These are phyloP conservation scores for Diophrys sp. DNA, from an alignment of 73 alveolate species.

Conservation along the genomic window DNA sequence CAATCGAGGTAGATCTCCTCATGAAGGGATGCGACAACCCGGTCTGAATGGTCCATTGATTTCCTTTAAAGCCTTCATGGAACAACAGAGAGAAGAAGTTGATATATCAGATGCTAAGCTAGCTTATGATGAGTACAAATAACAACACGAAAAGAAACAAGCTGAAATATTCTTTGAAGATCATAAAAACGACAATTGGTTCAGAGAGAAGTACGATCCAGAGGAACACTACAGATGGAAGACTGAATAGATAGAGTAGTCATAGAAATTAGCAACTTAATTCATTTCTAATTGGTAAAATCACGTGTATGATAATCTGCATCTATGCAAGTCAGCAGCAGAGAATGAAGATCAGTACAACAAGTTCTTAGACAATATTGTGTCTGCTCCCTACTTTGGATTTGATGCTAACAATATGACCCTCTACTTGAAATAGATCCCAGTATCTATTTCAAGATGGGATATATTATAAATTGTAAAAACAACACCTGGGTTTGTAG, in stretches of 20 bases:
- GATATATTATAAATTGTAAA: slow-evolving; percentile 66
- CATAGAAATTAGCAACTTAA: slow-evolving; percentile 60
- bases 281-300: slow-evolving; percentile 53
- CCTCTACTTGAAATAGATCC: slow-evolving; percentile 69
- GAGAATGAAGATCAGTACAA: not conserved
- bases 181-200: slow-evolving; percentile 90
- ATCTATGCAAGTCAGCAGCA: not conserved
- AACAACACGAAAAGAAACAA: slow-evolving; percentile 73
- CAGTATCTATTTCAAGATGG: slow-evolving; percentile 74
- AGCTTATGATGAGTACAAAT: slow-evolving; percentile 75
- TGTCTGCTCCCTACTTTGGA: slow-evolving; percentile 81
- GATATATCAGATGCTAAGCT: slow-evolving; percentile 63
- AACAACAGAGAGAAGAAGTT: slow-evolving; percentile 47
- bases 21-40: slow-evolving; percentile 29
- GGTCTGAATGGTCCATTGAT: slow-evolving; percentile 71
- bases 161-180: slow-evolving; percentile 70
- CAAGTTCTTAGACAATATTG: slow-evolving; percentile 54
- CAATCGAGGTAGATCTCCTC: not conserved
- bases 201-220: slow-evolving; percentile 90
- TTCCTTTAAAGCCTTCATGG: slow-evolving; percentile 60
- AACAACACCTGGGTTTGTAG: slow-evolving; percentile 77
- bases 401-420: slow-evolving; percentile 76
- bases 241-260: slow-evolving; percentile 63
- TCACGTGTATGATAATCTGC: not conserved
- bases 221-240: slow-evolving; percentile 56